Base-by-base conservation (phyloP, 2,329 filamentous ascomycete genomes). In the Diplodia corticola region DNA sequence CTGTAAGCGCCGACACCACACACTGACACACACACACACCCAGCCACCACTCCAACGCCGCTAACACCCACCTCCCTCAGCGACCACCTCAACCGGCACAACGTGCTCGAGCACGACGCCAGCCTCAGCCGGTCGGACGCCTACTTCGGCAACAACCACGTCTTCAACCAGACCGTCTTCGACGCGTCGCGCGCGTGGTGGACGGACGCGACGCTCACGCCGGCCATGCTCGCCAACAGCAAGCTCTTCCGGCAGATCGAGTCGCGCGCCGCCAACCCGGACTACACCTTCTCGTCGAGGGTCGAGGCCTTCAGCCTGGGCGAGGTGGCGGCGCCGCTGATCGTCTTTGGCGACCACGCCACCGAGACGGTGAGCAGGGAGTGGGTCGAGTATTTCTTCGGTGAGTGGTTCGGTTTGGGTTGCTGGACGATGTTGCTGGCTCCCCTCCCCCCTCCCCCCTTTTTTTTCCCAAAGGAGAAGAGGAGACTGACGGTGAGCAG, bases 161-260 rank as follows among this genome's bases (percentile, higher is more conserved):
- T 80, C 65, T 86, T 87, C 76, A 85, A 86, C 73, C 74, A 81
- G 63, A 80, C 78, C 2, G 72, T 85, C 68, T 87, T 86, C 71
- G 78, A 82, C 61, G 73, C 79, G 65, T 80, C 79, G 0, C 75
- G 69, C 46, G 66, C 69, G 4, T 86, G 81, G 74, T 87, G 83
- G 81, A 82, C 79, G 0, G 74, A 66, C 0, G n/a, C n/a, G 71
- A 77, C 3, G 73, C 76, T 86, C 6, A 33, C 30, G 1, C 72
- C 79, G 1, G 65, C 79, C 3, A 79, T 79, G 73, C 71, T 82
- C 2, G 83, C 83, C 65, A 81, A 82, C 67, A 77, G 78, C 69
- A 82, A 83, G 66, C 59, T 83, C 0, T 79, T 76, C 1, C 80
- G 83, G 6, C 78, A 83, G 53, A 69, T 81, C 64, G 75, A 76